These are phyloP conservation scores for Talaromyces marneffei DNA, from an alignment of 2,329 filamentous ascomycete genomes.

Conservation along the genomic window DNA sequence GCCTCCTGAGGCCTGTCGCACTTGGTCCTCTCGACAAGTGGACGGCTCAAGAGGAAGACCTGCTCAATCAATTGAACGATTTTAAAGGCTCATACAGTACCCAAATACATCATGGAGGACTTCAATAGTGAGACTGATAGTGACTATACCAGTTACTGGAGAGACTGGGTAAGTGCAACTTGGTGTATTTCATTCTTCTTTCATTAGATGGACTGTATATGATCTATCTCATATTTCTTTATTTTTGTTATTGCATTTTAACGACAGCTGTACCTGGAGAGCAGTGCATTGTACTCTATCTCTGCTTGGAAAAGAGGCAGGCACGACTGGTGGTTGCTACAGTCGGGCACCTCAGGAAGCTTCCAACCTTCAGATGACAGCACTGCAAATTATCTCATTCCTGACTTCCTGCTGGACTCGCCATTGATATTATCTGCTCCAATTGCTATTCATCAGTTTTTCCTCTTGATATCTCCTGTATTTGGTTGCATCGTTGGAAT, in stretches of 20 bases:
- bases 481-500: constrained; percentile 2
- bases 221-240: neutral
- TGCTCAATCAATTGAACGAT: neutral
- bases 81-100: neutral
- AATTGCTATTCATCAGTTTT: neutral
- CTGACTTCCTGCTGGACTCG: neutral
- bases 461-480: neutral
- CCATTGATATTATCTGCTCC: neutral
- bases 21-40: constrained; percentile 16
- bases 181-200: neutral
- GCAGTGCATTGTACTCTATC: neutral
- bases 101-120: constrained; percentile 68
- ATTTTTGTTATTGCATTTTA: neutral
- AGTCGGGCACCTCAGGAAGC: neutral
- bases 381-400: neutral
- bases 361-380: neutral
- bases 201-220: neutral
- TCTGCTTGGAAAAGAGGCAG: neutral
- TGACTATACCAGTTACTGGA: constrained; percentile 98
- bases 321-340: neutral
- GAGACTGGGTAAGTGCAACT: constrained; percentile 79
- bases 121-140: constrained; percentile 97
- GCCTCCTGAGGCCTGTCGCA: constrained; percentile 14
- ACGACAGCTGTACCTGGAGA: neutral
- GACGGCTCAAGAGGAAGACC: constrained; percentile 4